phyloP scores from a whole-genome alignment of 805 yeast species.

The Lipomyces lipofer region DNA sequence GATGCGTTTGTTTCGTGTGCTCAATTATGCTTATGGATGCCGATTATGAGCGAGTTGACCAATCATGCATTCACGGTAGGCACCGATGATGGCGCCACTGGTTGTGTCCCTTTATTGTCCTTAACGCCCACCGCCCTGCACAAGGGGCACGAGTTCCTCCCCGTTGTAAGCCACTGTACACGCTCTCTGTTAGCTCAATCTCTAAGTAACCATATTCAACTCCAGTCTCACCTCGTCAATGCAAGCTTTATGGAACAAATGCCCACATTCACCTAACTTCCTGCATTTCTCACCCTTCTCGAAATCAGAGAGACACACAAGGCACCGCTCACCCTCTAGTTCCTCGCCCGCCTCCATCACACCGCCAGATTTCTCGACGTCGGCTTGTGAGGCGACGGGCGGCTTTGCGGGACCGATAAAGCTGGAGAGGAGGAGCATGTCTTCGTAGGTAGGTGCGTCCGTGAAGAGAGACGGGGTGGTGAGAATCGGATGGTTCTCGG shows the following conservation, averaged over 20 bases:
- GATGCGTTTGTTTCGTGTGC: too few relatives aligned
- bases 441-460: constrained; percentile 55
- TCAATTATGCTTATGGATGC: too few relatives aligned
- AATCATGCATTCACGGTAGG: too few relatives aligned
- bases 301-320: constrained; percentile 55
- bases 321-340: constrained; percentile 45
- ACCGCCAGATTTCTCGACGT: constrained; percentile 46
- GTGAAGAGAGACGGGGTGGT: constrained; percentile 50
- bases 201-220: neutral
- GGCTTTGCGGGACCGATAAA: constrained; percentile 51
- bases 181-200: neutral
- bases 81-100: too few relatives aligned
- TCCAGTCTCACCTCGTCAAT: constrained; percentile 51
- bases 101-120: too few relatives aligned
- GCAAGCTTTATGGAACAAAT: constrained; percentile 56
- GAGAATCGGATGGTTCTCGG: constrained; percentile 51
- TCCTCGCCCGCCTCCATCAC: constrained; percentile 31
- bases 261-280: constrained; percentile 48
- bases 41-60: too few relatives aligned
- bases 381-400: constrained; percentile 47
- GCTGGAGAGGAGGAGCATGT: constrained; percentile 49
- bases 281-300: constrained; percentile 51
- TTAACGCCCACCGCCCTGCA: constrained; percentile 47
- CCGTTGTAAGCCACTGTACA: constrained; percentile 44
- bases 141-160: constrained; percentile 51